These are phyloP conservation scores for Ceratocystis papillata DNA, from an alignment of 2,329 filamentous ascomycete genomes.

Conservation along the genomic window DNA sequence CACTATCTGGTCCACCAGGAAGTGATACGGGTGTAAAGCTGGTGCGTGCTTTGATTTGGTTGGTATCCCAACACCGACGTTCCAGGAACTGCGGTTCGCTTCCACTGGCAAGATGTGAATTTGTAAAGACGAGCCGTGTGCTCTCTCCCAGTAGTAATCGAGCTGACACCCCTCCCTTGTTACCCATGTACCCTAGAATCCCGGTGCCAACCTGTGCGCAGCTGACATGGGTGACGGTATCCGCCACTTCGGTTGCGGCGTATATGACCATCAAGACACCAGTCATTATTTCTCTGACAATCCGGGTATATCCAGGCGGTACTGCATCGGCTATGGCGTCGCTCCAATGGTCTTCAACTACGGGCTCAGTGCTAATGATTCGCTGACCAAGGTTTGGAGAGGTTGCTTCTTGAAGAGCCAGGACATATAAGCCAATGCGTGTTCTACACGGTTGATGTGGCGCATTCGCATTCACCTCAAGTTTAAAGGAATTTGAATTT, in stretches of 20 bases:
- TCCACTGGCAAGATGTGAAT: constrained; percentile 83
- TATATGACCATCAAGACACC: constrained; percentile 78
- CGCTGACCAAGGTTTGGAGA: constrained; percentile 72
- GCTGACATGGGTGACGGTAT: constrained; percentile 69
- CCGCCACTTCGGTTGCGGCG: constrained; percentile 63
- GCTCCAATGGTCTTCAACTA: constrained; percentile 68
- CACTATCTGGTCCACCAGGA: constrained; percentile 53
- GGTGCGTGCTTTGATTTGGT: constrained; percentile 64
- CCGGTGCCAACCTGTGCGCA: constrained; percentile 79
- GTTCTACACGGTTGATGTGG: constrained; percentile 21
- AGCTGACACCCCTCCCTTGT: constrained; percentile 81
- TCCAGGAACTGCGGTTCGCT: constrained; percentile 67
- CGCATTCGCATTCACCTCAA: constrained; percentile 19
- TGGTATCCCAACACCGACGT: constrained; percentile 78
- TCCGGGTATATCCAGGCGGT: constrained; percentile 62
- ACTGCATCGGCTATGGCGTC: constrained; percentile 60
- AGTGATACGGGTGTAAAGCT: constrained; percentile 65
- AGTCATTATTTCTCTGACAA: constrained; percentile 75
- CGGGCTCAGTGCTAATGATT: constrained; percentile 63
- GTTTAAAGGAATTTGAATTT: constrained; percentile 17
- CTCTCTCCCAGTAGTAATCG: constrained; percentile 80
- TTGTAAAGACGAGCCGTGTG: constrained; percentile 78
- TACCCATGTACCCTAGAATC: constrained; percentile 84
- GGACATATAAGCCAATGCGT: constrained; percentile 67
- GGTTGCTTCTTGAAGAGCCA: constrained; percentile 86